Conservation (phyloP, 192 early-diverging fungal species). For the Dissophora globulifera region DNA sequence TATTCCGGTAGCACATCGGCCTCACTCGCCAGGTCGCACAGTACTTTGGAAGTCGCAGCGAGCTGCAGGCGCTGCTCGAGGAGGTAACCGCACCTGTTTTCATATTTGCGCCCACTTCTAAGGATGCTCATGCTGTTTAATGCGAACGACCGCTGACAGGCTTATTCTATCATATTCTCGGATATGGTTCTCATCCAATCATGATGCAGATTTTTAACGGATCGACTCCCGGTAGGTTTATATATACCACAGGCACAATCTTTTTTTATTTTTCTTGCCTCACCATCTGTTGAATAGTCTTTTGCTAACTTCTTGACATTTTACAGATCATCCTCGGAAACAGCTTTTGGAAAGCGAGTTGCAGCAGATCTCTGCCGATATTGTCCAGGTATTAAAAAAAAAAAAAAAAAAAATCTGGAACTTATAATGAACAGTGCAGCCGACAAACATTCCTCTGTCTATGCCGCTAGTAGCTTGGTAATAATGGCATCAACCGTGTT, state of each 20-base stretch:
- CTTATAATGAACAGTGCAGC: background rate
- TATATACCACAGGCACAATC: too few species aligned
- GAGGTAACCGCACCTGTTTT: conserved; percentile 15
- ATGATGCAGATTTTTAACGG: conserved; percentile 36
- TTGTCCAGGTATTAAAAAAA: conserved; percentile 10
- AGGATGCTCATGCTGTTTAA: background rate
- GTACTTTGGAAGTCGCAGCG: conserved; percentile 46
- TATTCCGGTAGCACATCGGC: conserved; percentile 37
- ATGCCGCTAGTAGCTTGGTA: background rate
- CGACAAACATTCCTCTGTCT: too few species aligned
- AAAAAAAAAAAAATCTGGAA: background rate
- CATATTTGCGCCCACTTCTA: background rate
- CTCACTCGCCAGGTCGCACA: conserved; percentile 47
- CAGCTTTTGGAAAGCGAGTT: conserved; percentile 31
- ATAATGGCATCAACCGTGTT: background rate
- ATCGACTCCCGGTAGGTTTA: conserved; percentile 46
- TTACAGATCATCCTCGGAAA: conserved; percentile 38
- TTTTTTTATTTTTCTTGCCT: too few species aligned
- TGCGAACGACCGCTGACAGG: background rate
- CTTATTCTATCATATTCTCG: background rate
- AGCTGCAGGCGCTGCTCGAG: conserved; percentile 35
- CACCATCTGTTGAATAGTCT: background rate
- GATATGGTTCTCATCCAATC: conserved; percentile 15
- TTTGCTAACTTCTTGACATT: too few species aligned
- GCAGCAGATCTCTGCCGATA: conserved; percentile 27